Conservation (phyloP, 345 rosid genomes). For the Acer campestre region DNA sequence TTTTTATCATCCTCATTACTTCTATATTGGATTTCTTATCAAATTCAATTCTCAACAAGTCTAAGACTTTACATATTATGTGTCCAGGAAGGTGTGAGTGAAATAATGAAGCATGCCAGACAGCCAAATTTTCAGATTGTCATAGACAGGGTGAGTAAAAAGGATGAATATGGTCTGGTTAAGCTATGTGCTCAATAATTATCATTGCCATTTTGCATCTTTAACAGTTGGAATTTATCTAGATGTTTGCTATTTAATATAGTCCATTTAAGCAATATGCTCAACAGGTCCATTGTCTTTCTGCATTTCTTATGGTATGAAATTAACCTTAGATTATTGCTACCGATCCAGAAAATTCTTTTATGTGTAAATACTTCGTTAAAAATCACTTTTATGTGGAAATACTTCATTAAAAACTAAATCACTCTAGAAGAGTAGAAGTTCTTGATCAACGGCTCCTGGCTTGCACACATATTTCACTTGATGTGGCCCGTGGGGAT, state of each 20-base stretch:
- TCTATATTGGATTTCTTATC: not conserved
- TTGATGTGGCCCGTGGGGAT: not conserved
- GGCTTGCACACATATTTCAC: not conserved
- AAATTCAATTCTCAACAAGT: not conserved
- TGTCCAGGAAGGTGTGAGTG: slow-evolving; percentile 73
- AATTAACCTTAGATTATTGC: not conserved
- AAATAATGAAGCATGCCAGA: slow-evolving; percentile 76
- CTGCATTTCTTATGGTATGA: not conserved
- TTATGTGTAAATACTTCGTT: no score
- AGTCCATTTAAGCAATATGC: slow-evolving; percentile 10
- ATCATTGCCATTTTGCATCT: not conserved
- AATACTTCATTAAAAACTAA: not conserved
- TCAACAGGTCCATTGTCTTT: not conserved
- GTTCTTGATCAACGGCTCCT: not conserved
- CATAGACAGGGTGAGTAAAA: slow-evolving; percentile 73
- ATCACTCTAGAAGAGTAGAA: not conserved
- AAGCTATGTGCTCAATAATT: not conserved
- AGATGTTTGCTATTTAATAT: slow-evolving; percentile 3
- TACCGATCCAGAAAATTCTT: not conserved
- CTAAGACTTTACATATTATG: slow-evolving; percentile 3
- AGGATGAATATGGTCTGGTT: not conserved
- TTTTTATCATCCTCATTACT: not conserved
- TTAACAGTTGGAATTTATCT: not conserved
- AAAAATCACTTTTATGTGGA: no score
- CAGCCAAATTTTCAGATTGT: slow-evolving; percentile 70